Percentiles rank a stretch among this genome's conserved stretches.
phyloP scores from a whole-genome alignment of 192 early-diverging fungal genomes.

The Backusella circina region DNA sequence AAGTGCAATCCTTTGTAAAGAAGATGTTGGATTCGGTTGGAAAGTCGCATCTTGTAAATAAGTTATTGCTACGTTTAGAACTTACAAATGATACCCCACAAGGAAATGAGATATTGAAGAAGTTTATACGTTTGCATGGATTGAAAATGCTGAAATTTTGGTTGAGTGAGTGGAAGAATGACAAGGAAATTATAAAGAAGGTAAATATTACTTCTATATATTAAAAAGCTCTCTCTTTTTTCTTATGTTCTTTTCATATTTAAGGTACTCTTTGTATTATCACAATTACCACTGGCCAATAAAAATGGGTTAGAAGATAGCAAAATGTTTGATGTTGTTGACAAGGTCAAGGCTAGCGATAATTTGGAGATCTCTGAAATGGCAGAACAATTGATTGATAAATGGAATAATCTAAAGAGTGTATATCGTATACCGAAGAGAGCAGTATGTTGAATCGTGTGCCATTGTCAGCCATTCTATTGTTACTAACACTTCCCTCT shows the following conservation, averaged over 20 bases:
- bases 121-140: conserved; percentile 65
- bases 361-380: conserved; percentile 45
- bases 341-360: conserved; percentile 41
- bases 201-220: conserved; percentile 26
- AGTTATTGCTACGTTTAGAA: conserved; percentile 63
- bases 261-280: conserved; percentile 50
- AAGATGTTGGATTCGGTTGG: conserved; percentile 60
- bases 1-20: conserved; percentile 73
- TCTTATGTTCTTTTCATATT: background rate
- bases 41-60: conserved; percentile 48
- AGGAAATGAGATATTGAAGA: conserved; percentile 42
- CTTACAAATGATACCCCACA: conserved; percentile 39
- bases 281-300: conserved; percentile 73
- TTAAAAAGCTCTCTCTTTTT: background rate
- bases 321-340: conserved; percentile 65
- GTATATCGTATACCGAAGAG: conserved; percentile 57
- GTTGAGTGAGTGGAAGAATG: conserved; percentile 60
- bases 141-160: conserved; percentile 75
- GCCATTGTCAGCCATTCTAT: background rate
- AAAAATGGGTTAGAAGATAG: conserved; percentile 77
- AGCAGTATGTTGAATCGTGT: conserved; percentile 21
- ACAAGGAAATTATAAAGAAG: conserved; percentile 59
- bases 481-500: too few relatives aligned
- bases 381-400: conserved; percentile 46
- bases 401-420: conserved; percentile 51